Base-by-base conservation (phyloP, 768 basidiomycete species). In the Dentipellis fragilis region DNA sequence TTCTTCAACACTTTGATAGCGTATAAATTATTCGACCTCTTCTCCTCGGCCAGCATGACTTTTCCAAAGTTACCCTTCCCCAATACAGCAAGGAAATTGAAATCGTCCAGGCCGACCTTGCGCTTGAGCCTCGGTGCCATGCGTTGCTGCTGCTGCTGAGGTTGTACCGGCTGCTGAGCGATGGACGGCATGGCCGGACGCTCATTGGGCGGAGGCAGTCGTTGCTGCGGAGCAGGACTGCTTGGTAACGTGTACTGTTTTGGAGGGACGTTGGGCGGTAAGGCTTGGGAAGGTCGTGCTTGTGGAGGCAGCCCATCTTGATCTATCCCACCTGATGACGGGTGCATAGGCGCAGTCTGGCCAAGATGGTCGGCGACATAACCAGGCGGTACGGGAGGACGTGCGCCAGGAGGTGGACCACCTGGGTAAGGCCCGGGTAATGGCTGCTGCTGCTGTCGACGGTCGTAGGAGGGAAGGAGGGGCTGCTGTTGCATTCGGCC, bases 1-100 rank as follows among this genome's bases (percentile, higher is more conserved):
- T 99, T 99, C 80, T 99, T 99, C 68, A 99, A 68, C n/a, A 99
- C 96, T 72, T 99, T 99, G 77, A 99, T 97, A n/a, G 96, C 96
- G 67, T 89, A 98, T 55, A 98, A 71, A 51, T 80, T 83, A 63
- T 83, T 90, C 51, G 84, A 80, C 69, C 79, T 84, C 81, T 99
- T 99, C 78, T 99, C 96, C 71, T 99, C 96, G 10, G 96, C 96
- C 57, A 99, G 74, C 96, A 99, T 99, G 71, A 99, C 96, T 70
- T 99, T 99, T 55, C 96, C 96, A 66, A 99, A 99, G 72, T 98
- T 99, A 64, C 96, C 96, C 72, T 98, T 98, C 51, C 96, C 96
- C 38, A 99, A 81, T 14, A 99, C 96, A 22, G 96, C 93, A 54
- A 99, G 73, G 78, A 99, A 98, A 65, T 98, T 98, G 78, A 99